Percentiles rank a stretch among this genome's conserved stretches.
Evolutionary conservation across 176 grass and related monocot genomes (phyloP).

Genomic region (Guadua angustifolia): DNA sequence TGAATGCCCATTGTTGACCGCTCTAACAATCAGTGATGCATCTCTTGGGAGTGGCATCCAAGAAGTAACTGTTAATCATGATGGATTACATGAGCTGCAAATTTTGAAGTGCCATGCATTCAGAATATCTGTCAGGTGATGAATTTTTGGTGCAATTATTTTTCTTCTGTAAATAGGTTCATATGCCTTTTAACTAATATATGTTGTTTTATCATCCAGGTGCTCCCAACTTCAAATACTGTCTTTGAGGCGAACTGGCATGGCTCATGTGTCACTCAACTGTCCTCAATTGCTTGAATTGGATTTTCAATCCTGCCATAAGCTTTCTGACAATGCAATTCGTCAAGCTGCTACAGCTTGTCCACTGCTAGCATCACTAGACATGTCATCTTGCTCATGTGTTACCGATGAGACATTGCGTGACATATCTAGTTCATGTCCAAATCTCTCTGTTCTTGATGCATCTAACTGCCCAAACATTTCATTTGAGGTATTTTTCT

Average conservation of each 20-base stretch:
- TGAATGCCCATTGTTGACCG: constrained; percentile 64
- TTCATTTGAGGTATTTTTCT: constrained; percentile 83
- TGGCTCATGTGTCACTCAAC: constrained; percentile 82
- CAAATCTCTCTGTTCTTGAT: constrained; percentile 75
- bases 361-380: constrained; percentile 63
- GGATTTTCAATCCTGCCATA: constrained; percentile 86
- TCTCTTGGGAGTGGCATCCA: constrained; percentile 75
- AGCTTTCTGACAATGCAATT: constrained; percentile 90
- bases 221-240: constrained; percentile 75
- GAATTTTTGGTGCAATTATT: constrained; percentile 30
- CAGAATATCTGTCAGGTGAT: constrained; percentile 89
- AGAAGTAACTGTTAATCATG: constrained; percentile 86
- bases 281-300: constrained; percentile 83
- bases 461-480: constrained; percentile 91
- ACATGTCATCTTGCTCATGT: constrained; percentile 90
- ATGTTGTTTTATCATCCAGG: constrained; percentile 53
- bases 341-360: constrained; percentile 80
- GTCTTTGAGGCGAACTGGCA: constrained; percentile 80
- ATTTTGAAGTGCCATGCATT: constrained; percentile 80
- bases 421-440: constrained; percentile 77
- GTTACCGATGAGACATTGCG: constrained; percentile 92
- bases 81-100: constrained; percentile 71
- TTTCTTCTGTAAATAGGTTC: constrained; percentile 12
- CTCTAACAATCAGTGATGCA: constrained; percentile 77
- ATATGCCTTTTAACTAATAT: constrained; percentile 28